These are phyloP conservation scores for Aspergillus sojae DNA, from an alignment of 2,329 filamentous ascomycete species.

Conservation along the genomic window DNA sequence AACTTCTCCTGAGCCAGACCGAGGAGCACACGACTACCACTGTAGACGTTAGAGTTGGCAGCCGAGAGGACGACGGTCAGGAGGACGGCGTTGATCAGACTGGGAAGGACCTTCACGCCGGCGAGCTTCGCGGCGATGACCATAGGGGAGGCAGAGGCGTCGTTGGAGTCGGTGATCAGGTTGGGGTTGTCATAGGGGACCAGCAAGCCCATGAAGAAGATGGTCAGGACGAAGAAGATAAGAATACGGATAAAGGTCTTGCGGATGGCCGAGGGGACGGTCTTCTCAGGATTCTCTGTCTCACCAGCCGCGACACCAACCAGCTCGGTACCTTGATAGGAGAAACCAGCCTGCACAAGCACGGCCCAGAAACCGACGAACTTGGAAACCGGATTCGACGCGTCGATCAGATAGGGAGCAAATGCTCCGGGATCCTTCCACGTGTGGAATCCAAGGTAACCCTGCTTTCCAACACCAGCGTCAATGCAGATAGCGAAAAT, in stretches of 20 bases:
- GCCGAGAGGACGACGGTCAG: constrained; percentile 43
- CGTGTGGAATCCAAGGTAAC: constrained; percentile 72
- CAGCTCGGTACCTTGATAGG: constrained; percentile 65
- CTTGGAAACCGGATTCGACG: constrained; percentile 56
- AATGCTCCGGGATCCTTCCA: constrained; percentile 72
- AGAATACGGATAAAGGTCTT: constrained; percentile 76
- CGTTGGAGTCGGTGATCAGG: constrained; percentile 43
- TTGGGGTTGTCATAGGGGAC: constrained; percentile 63
- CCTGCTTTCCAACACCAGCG: constrained; percentile 68
- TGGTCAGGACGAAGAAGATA: constrained; percentile 50
- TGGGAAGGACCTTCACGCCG: constrained; percentile 36
- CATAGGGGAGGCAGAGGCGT: constrained; percentile 37
- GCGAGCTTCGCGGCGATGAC: constrained; percentile 45
- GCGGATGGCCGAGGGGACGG: constrained; percentile 70
- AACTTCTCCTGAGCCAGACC: constrained; percentile 57
- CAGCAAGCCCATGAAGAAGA: constrained; percentile 69
- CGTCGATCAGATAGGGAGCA: constrained; percentile 65
- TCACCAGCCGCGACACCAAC: constrained; percentile 76
- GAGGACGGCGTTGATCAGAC: constrained; percentile 42
- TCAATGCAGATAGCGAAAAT: constrained; percentile 76
- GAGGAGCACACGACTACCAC: constrained; percentile 66
- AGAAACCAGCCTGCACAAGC: constrained; percentile 45
- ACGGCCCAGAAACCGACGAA: constrained; percentile 64
- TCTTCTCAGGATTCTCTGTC: constrained; percentile 69
- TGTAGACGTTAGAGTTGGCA: constrained; percentile 43